Base-by-base conservation (phyloP, 805 yeast species). In the Candida saitoana region DNA sequence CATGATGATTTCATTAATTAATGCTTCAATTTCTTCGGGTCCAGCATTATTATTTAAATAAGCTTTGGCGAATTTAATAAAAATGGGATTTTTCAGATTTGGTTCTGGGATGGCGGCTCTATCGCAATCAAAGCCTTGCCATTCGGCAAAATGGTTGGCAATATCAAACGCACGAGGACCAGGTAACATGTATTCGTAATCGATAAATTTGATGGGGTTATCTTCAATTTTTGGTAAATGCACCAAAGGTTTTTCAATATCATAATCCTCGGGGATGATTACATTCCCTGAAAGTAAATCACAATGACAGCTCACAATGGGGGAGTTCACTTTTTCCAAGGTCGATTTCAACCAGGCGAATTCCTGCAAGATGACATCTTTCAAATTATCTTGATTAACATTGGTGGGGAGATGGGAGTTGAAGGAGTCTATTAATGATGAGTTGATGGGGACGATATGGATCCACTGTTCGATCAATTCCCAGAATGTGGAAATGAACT, bases 111-210 rank as follows among this genome's bases (percentile, higher is more conserved):
- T 81, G 6, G 74, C 73, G 9, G 69, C 57, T 18, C 74, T 69
- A 49, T 80, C 80, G 57, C 93, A 85, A 47, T 81, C 79, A 51
- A 83, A 84, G 2, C 93, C 93, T 57, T 84, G 93, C 88, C 90
- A 82, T 56, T 82, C 89, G 56, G 81, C 80, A 48, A 82, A 77
- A 59, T 82, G 89, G 49, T 82, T 82, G 11, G 88, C 83, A 17
- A 83, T 79, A 54, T 82, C 89, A 54, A 82, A 82, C 0, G 85
- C 88, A 36, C 89, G 60, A 3, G 88, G 87, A 2, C 84, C 84
- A 8, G 82, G 82, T 47, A 79, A 68, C 77, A 83, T 77, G 51
- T 82, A 82, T 62, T 82, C 89, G 53, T 82, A 82, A 55, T 82
- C 89, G 36, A 82, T 82, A 50, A 82, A 81, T 11, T 77, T 69